Evolutionary conservation across 2,329 filamentous ascomycete species (phyloP), one percentile per base, ranked within the genome.

Genomic region (Colletotrichum endophyticum): DNA sequence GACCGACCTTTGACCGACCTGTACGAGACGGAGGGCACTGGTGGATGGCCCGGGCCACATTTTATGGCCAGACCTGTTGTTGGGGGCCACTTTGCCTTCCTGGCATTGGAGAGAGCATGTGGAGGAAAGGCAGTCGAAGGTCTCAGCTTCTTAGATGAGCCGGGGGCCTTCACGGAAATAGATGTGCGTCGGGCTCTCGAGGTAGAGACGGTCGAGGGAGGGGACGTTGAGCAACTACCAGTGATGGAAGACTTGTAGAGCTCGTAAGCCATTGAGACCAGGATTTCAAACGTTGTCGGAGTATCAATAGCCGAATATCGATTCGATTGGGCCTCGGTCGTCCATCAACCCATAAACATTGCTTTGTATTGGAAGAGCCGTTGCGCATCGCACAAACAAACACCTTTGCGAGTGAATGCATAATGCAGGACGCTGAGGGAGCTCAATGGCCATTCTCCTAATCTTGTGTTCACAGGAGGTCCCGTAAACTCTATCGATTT

Each of bases 21-120:
- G 72, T 96, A 98, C 83, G 91, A 95, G 62, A 98, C 95, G 0
- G 95, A 97, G 82, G 94, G 93, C 8, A 86, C 91, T 44, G 95
- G 95, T 3, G 93, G 91, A 7, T 98, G 94, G 81, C 94, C 95
- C 1, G 93, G 92, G 0, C 90, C 93, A 16, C 89, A 90, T 70
- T 98, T 98, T 87, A 95, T 94, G 85, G 95, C 95, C 3, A 87
- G 95, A 57, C 95, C 95, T 1, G 95, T 98, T 6, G 92, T 96
- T 19, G 95, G 95, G 16, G 95, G 94, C 1, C 95, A 97, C 86
- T 98, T 97, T 88, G 94, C 95, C 3, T 95, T 96, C 82, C 86
- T 98, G 82, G 94, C 95, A n/a, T 86, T 98, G 62, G 93, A 95
- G 85, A 90, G 94, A 80, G 95, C 95, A 28, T 98, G 95, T 86